phyloP scores from a whole-genome alignment of 352 stramenopile genomes.

The Phytopythium aichiense region DNA sequence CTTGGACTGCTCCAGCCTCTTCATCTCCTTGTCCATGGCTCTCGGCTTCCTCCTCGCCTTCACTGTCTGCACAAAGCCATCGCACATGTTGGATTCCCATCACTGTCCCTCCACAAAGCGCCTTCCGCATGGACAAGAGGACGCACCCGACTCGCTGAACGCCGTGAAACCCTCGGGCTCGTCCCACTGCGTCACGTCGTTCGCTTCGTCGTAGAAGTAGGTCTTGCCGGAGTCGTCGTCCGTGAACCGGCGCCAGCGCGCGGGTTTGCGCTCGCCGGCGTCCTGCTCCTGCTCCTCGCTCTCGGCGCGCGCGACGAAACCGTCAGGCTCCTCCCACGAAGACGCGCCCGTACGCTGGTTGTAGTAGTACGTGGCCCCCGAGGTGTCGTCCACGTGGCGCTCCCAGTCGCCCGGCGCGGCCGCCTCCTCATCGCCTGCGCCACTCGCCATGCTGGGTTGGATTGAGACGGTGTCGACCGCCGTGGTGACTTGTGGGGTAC shows the following conservation, averaged over 20 bases:
- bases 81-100: not conserved
- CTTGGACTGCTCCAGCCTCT: not conserved
- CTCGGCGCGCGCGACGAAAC: conserved; percentile 20
- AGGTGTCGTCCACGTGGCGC: conserved; percentile 64
- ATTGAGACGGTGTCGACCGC: not conserved
- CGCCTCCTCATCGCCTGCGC: not conserved
- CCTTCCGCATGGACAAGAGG: not conserved
- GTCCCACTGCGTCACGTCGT: conserved; percentile 69
- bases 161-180: conserved; percentile 44
- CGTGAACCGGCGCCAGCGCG: conserved; percentile 56
- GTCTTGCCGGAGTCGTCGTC: conserved; percentile 51
- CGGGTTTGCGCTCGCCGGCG: conserved; percentile 11
- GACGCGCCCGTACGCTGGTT: conserved; percentile 66
- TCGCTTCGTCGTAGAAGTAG: conserved; percentile 79
- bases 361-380: conserved; percentile 70
- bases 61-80: not conserved
- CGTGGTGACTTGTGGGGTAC: not conserved
- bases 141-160: conserved; percentile 4
- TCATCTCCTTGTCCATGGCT: conserved; percentile 10
- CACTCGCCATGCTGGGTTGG: not conserved
- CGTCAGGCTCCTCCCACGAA: conserved; percentile 58
- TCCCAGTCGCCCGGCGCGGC: conserved; percentile 39
- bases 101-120: not conserved
- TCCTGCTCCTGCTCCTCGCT: conserved; percentile 3
- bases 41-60: conserved; percentile 3